Percentiles rank a stretch among this genome's conserved stretches.
phyloP scores from a whole-genome alignment of 2,329 filamentous ascomycete species.

The Chaetomium olivaceum region DNA sequence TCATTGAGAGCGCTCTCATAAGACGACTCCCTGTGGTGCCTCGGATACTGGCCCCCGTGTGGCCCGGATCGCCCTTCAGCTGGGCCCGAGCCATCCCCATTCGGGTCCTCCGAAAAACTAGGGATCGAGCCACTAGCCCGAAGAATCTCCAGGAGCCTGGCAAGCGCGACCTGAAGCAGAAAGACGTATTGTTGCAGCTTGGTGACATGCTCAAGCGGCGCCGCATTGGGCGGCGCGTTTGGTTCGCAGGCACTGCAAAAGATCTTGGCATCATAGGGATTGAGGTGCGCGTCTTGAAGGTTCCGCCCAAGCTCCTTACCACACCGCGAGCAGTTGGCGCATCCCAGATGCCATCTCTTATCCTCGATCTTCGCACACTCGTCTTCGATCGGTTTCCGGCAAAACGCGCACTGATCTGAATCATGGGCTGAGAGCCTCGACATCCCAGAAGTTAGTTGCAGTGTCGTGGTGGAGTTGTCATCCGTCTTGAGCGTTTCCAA shows the following conservation, averaged over 20 bases:
- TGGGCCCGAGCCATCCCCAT: slow-evolving; percentile 65
- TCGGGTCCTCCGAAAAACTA: slow-evolving; percentile 68
- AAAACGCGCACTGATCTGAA: slow-evolving; percentile 81
- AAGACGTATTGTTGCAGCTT: slow-evolving; percentile 95
- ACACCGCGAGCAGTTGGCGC: slow-evolving; percentile 73
- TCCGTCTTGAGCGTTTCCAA: slow-evolving; percentile 76
- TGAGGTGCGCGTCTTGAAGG: slow-evolving; percentile 70
- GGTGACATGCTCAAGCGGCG: slow-evolving; percentile 71
- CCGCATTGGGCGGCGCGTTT: slow-evolving; percentile 53
- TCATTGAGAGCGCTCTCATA: slow-evolving; percentile 97
- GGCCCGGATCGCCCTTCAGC: slow-evolving; percentile 72
- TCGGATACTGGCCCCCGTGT: slow-evolving; percentile 61
- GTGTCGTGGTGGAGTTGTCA: slow-evolving; percentile 55
- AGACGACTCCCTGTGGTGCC: slow-evolving; percentile 68
- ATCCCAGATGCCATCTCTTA: slow-evolving; percentile 79
- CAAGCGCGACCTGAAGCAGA: slow-evolving; percentile 85
- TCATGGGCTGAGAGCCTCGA: slow-evolving; percentile 69
- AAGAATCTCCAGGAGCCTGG: slow-evolving; percentile 82
- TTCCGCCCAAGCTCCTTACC: slow-evolving; percentile 65
- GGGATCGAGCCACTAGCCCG: slow-evolving; percentile 78
- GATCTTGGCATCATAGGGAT: slow-evolving; percentile 64
- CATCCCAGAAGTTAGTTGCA: slow-evolving; percentile 66
- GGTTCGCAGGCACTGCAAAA: slow-evolving; percentile 70
- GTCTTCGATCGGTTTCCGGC: slow-evolving; percentile 88
- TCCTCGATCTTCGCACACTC: slow-evolving; percentile 79